Evolutionary conservation across 306 rosid species (phyloP).

Genomic region (Gastrolobium bilobum): DNA sequence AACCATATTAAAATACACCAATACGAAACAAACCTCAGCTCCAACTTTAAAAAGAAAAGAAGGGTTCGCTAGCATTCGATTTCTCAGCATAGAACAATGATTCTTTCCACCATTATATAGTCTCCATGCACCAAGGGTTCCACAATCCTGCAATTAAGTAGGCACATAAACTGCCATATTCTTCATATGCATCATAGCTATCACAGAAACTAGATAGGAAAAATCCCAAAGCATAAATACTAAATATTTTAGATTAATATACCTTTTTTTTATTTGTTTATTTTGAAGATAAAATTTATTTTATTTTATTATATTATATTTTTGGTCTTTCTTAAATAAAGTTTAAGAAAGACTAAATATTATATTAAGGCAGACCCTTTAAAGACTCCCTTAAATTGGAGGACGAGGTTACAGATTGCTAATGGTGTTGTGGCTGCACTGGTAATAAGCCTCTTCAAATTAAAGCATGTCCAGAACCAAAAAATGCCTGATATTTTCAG

Average conservation of each 20-base stretch:
- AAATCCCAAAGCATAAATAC: neutral
- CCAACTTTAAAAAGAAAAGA: slow-evolving; percentile 94
- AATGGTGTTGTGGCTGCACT: slow-evolving; percentile 84
- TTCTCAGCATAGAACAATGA: slow-evolving; percentile 79
- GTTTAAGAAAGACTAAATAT: too few relatives aligned
- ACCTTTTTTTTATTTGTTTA: too few relatives aligned
- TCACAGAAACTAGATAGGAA: neutral
- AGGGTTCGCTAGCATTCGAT: slow-evolving; percentile 93
- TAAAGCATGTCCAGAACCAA: slow-evolving; percentile 28
- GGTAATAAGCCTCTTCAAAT: slow-evolving; percentile 56
- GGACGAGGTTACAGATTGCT: slow-evolving; percentile 84
- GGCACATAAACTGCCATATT: neutral
- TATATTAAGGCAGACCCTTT: slow-evolving; percentile 69
- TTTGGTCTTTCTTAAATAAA: too few relatives aligned
- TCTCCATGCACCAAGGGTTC: slow-evolving; percentile 77
- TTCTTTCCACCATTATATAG: slow-evolving; percentile 36
- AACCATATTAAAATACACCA: neutral
- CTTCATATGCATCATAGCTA: neutral
- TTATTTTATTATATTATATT: too few relatives aligned
- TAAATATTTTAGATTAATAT: neutral
- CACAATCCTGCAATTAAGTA: slow-evolving; percentile 58
- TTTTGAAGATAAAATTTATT: too few relatives aligned
- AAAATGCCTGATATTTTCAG: slow-evolving; percentile 35
- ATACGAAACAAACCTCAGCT: slow-evolving; percentile 73
- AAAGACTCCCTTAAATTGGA: slow-evolving; percentile 91